Base-by-base conservation (phyloP, 139 green algal genomes). In the Picochlorum sp. region DNA sequence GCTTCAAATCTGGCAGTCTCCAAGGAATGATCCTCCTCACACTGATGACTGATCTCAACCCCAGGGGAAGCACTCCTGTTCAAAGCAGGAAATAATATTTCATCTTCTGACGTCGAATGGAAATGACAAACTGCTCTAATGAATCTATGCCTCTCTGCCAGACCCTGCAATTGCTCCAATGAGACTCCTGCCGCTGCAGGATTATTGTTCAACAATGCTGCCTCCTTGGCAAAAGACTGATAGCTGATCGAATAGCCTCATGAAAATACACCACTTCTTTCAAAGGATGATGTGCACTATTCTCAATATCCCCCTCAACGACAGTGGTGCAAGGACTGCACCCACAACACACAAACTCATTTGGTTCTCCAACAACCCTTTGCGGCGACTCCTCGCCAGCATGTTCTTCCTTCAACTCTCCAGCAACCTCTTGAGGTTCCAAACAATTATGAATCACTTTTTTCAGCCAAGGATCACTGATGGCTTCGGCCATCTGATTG, bases 101-200 rank as follows among this genome's bases (percentile, higher is more conserved):
- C 85, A 63, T 98, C 88, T 73, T 98, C 92, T 15, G 79, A 87
- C 10, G 86, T 71, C 6, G 77, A 86, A 82, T 96, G 88, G 76
- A 92, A 96, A 57, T 79, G 69, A 78, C 83, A 94, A 13, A 96
- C 83, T n/a, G 82, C 76, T 15, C 85, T 79, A 62, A 97, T 84
- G 68, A 97, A 96, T 56, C 87, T 75, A 75, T 92, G 74, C 50
- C 68, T 71, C 60, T 94, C 85, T 45, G 86, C 71, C 49, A 96
- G 76, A 6, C 71, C 65, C 0, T 66, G 68, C 49, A 94, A 72
- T 66, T 85, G 72, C 10, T 30, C 49, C 0, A 69, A 49, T 57
- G 24, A 44, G 16, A 59, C 24, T 41, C 34, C 34, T 41, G 6
- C 7, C 10, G 32, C 51, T 4, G 45, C 55, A 44, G 52, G 41